These are phyloP conservation scores for Akanthomyces dipterigenus DNA, from an alignment of 2,329 filamentous ascomycete species.

Conservation along the genomic window DNA sequence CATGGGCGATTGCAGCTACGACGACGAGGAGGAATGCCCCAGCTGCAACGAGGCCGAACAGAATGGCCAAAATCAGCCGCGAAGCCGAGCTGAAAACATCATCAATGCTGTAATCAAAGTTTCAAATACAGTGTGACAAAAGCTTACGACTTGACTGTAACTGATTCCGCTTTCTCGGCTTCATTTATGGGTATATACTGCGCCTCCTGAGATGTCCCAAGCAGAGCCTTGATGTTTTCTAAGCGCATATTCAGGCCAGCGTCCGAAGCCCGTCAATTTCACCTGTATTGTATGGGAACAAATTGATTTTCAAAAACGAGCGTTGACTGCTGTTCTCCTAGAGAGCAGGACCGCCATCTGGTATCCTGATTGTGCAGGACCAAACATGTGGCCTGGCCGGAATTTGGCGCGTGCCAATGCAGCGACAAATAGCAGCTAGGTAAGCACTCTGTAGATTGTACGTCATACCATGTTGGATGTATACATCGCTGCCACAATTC, in stretches of 20 bases:
- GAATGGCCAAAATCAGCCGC: background rate
- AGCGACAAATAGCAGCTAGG: background rate
- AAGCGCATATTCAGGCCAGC: background rate
- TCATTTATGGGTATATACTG: background rate
- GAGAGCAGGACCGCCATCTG: background rate
- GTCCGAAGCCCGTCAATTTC: background rate
- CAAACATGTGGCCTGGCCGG: background rate
- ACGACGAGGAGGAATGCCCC: background rate
- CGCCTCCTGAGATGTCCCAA: background rate
- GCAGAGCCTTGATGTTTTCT: background rate
- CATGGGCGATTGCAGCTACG: background rate
- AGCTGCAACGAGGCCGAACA: background rate
- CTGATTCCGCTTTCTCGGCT: background rate
- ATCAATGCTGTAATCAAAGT: background rate
- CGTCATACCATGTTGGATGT: background rate
- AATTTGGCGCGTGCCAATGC: background rate
- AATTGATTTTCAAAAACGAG: background rate
- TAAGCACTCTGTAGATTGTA: background rate
- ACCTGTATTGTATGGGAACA: background rate
- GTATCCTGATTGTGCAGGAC: background rate
- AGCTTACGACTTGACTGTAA: background rate
- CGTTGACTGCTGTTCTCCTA: no score
- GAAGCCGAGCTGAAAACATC: background rate
- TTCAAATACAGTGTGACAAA: accelerated
- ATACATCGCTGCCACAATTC: no score